A percentile compares a stretch with the other conserved stretches of the same genome.
Conservation (phyloP, 2,329 filamentous ascomycete species). For the Septoria linicola region DNA sequence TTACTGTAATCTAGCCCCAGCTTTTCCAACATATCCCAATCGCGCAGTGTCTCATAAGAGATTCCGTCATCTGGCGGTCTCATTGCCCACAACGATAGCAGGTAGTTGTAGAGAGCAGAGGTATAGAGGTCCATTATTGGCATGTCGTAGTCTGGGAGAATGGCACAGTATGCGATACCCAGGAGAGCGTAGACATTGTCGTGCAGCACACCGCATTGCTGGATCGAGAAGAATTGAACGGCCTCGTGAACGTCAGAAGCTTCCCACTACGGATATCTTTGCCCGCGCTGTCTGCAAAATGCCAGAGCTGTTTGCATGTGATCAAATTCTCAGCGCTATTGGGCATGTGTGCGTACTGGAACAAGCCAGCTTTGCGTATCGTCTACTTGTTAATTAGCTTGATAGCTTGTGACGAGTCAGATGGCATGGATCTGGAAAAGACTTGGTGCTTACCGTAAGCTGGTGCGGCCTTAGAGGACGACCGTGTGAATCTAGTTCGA, state of each 20-base stretch:
- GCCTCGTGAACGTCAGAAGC: constrained; percentile 10
- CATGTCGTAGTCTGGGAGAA: constrained; percentile 14
- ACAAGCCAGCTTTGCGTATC: constrained; percentile 10
- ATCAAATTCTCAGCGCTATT: constrained; percentile 9
- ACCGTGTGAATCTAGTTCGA: not conserved
- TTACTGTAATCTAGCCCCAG: constrained; percentile 2
- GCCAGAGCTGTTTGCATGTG: constrained; percentile 15
- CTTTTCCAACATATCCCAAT: constrained; percentile 1
- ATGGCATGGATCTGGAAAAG: too few relatives aligned
- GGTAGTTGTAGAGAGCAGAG: constrained; percentile 3
- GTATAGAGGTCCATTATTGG: constrained; percentile 15
- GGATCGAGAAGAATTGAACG: constrained; percentile 3
- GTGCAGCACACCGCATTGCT: constrained; percentile 10
- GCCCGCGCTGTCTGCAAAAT: constrained; percentile 13
- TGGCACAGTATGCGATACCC: constrained; percentile 11
- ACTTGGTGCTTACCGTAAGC: not conserved
- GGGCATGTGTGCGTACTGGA: constrained; percentile 1
- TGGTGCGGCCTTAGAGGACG: constrained; percentile 2
- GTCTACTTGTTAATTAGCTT: not conserved
- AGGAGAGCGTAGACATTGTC: constrained; percentile 14
- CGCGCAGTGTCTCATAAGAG: not conserved
- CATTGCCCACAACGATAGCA: constrained; percentile 6
- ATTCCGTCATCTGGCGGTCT: not conserved
- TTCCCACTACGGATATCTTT: constrained; percentile 1
- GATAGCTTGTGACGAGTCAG: too few relatives aligned